Percentiles rank a stretch among this genome's conserved stretches.
These are phyloP conservation scores for Cyberlindnera subsufficiens DNA, from an alignment of 805 yeast species.

Conservation along the genomic window DNA sequence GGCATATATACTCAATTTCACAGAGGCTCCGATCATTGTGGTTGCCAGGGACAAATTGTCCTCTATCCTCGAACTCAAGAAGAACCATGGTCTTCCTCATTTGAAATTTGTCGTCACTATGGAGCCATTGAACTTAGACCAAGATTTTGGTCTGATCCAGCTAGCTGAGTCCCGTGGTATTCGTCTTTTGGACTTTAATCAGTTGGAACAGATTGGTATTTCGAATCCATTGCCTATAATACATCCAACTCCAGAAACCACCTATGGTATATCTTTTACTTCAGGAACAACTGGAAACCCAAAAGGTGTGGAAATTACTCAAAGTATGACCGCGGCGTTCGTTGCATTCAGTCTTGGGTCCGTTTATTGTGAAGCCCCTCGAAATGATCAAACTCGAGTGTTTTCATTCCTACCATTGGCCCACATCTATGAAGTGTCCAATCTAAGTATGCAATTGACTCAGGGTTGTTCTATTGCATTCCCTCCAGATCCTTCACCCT, in stretches of 20 bases:
- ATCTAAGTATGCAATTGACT: slow-evolving; percentile 24
- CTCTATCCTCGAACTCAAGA: slow-evolving; percentile 35
- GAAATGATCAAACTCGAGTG: slow-evolving; percentile 24
- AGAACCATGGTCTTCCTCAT: slow-evolving; percentile 18
- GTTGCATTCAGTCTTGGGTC: slow-evolving; percentile 23
- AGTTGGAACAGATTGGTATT: slow-evolving; percentile 28
- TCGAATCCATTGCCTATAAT: slow-evolving; percentile 29
- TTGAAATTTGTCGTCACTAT: slow-evolving; percentile 42
- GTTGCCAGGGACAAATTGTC: slow-evolving; percentile 40
- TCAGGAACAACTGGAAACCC: slow-evolving; percentile 67
- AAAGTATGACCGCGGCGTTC: slow-evolving; percentile 36
- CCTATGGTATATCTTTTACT: slow-evolving; percentile 53
- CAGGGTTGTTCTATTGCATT: slow-evolving; percentile 40
- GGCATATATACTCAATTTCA: slow-evolving; percentile 42
- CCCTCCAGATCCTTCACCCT: slow-evolving; percentile 38
- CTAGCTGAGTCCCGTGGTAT: slow-evolving; percentile 19
- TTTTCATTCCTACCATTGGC: slow-evolving; percentile 49
- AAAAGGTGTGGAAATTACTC: slow-evolving; percentile 51
- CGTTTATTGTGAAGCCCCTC: slow-evolving; percentile 3
- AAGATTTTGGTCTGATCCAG: slow-evolving; percentile 20
- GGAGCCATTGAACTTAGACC: slow-evolving; percentile 32
- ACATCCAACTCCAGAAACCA: slow-evolving; percentile 32
- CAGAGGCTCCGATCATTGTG: slow-evolving; percentile 47
- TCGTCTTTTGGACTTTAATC: slow-evolving; percentile 31
- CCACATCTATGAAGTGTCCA: slow-evolving; percentile 52